Percentiles rank a stretch among this genome's conserved stretches.
Evolutionary conservation across 176 grass and related monocot genomes (phyloP).

Genomic region (Coix lacrymajobi): DNA sequence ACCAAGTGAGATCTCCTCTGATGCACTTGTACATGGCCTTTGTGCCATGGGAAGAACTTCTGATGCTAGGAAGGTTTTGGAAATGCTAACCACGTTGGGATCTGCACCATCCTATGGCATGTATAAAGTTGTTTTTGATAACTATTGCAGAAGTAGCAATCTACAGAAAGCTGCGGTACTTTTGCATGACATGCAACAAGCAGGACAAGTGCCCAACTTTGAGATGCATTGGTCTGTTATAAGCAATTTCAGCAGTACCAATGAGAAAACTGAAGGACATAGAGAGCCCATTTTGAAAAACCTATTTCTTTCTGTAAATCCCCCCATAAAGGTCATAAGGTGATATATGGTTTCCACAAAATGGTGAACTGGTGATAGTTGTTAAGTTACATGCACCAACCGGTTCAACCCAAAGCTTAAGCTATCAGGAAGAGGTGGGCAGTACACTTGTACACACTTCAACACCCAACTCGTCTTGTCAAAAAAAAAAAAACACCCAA

Average conservation of each 20-base stretch:
- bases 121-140: conserved; percentile 78
- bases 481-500: too few relatives aligned
- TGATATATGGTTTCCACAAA: background rate
- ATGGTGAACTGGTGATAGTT: background rate
- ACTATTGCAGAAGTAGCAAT: conserved; percentile 48
- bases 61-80: conserved; percentile 66
- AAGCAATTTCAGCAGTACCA: conserved; percentile 68
- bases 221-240: conserved; percentile 95
- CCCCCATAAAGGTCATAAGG: conserved; percentile 25
- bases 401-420: too few relatives aligned
- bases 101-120: conserved; percentile 52
- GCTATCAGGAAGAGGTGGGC: too few relatives aligned
- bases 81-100: conserved; percentile 43
- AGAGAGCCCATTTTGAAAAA: conserved; percentile 54
- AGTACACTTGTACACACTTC: too few relatives aligned
- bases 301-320: conserved; percentile 38
- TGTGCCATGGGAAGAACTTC: conserved; percentile 54
- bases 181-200: conserved; percentile 85
- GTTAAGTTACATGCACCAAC: too few relatives aligned
- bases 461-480: too few relatives aligned
- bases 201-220: conserved; percentile 75
- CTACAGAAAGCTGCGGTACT: conserved; percentile 56
- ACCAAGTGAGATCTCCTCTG: conserved; percentile 42
- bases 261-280: conserved; percentile 36
- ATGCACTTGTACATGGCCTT: conserved; percentile 61